These are phyloP conservation scores for Penicillium sp. DNA, from an alignment of 2,329 filamentous ascomycete genomes.

Conservation along the genomic window DNA sequence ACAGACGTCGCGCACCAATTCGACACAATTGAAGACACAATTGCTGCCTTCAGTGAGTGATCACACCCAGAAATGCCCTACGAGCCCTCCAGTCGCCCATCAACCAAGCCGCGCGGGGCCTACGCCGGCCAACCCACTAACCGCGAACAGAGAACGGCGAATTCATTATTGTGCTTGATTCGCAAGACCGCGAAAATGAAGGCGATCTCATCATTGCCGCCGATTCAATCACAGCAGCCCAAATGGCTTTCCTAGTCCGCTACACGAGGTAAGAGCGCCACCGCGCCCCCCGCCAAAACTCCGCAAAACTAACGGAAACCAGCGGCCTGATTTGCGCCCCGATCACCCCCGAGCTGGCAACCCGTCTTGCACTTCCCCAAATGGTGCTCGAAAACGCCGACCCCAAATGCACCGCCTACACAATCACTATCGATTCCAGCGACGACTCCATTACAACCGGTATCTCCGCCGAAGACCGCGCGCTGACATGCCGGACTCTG, in stretches of 20 bases:
- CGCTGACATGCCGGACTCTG: constrained; percentile 76
- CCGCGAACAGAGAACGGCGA: constrained; percentile 67
- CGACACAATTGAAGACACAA: constrained; percentile 46
- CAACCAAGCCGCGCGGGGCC: background rate
- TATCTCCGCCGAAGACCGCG: constrained; percentile 85
- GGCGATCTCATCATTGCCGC: constrained; percentile 97
- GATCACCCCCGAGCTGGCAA: constrained; percentile 68
- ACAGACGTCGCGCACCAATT: constrained; percentile 38
- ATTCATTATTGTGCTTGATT: constrained; percentile 95
- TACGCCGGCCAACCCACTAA: constrained; percentile 13
- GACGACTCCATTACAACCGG: constrained; percentile 78
- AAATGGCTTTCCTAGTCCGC: constrained; percentile 96
- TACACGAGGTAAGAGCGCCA: constrained; percentile 62
- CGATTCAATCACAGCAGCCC: constrained; percentile 76
- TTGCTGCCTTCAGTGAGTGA: constrained; percentile 44
- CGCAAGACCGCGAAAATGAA: constrained; percentile 91
- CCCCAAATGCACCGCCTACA: constrained; percentile 89
- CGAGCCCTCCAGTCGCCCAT: background rate
- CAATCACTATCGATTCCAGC: constrained; percentile 80
- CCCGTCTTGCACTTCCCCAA: constrained; percentile 75
- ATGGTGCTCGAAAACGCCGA: constrained; percentile 85
- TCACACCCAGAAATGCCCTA: background rate
- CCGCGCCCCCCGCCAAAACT: background rate
- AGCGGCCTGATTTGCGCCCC: constrained; percentile 90
- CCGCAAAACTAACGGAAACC: background rate